Evolutionary conservation across 139 green algal genomes (phyloP).

Genomic region (Deuterostichococcus epilithicus): DNA sequence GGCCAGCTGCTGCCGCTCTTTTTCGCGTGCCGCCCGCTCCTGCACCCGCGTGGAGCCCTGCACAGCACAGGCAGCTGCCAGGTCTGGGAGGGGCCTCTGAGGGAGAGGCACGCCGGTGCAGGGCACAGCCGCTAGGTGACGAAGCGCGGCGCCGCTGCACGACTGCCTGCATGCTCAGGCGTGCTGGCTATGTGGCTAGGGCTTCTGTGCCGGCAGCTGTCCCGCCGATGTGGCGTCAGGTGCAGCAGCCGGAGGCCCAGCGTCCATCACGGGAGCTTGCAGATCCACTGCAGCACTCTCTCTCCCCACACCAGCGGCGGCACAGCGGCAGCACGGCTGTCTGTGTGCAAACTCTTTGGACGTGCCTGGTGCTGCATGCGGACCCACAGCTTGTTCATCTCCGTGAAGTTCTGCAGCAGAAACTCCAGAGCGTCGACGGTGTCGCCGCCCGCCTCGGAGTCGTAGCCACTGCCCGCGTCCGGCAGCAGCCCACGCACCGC

Average conservation of each 20-base stretch:
- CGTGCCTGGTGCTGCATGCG: conserved; percentile 79
- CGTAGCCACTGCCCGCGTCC: conserved; percentile 64
- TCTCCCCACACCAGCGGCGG: neutral
- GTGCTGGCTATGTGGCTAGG: no score
- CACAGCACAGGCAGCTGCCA: neutral
- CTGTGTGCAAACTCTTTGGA: conserved; percentile 6
- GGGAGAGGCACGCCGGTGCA: no score
- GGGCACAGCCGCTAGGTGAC: no score
- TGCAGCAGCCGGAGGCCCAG: no score
- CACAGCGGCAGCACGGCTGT: conserved; percentile 5
- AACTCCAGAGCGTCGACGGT: conserved; percentile 93
- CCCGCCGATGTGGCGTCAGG: no score
- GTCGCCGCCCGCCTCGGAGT: conserved; percentile 63
- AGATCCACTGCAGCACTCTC: neutral
- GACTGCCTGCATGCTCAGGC: no score
- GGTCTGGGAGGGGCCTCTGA: no score
- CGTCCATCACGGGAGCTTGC: neutral
- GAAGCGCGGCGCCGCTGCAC: no score
- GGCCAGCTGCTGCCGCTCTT: conserved; percentile 85
- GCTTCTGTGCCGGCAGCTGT: no score
- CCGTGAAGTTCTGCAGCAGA: conserved; percentile 96
- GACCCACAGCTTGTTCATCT: conserved; percentile 99
- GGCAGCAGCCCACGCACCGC: conserved; percentile 57
- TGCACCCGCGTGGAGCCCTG: conserved; percentile 1
- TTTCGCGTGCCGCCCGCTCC: conserved; percentile 68